Evolutionary conservation across 192 early-diverging fungal genomes (phyloP).

Genomic region (Linderina pennispora): DNA sequence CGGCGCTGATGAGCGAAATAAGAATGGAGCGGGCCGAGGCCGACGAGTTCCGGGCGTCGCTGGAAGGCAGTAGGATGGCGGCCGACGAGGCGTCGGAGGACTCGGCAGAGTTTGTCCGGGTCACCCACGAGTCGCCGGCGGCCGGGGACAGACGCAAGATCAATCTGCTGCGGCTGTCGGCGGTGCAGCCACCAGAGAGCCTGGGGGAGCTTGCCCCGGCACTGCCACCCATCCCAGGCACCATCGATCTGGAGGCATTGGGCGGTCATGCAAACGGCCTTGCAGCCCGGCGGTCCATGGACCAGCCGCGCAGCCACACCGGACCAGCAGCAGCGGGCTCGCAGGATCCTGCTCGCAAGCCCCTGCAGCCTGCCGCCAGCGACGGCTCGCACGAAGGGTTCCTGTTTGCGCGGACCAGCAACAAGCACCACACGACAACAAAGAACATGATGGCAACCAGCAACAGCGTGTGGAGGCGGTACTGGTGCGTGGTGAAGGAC

Average conservation of each 20-base stretch:
- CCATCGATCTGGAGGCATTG: too few species aligned
- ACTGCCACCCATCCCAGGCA: not conserved
- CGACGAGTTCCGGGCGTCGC: slow-evolving; percentile 37
- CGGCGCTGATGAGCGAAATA: slow-evolving; percentile 22
- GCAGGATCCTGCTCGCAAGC: too few species aligned
- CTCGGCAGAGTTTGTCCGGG: not conserved
- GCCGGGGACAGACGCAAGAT: slow-evolving; percentile 6
- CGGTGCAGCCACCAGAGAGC: slow-evolving; percentile 12
- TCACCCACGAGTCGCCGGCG: slow-evolving; percentile 5
- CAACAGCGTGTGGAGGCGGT: slow-evolving; percentile 32
- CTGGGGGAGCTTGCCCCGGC: slow-evolving; percentile 1
- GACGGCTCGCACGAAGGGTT: slow-evolving; percentile 36
- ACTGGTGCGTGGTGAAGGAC: slow-evolving; percentile 38
- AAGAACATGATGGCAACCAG: slow-evolving; percentile 14
- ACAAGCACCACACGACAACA: slow-evolving; percentile 3
- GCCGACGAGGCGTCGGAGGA: not conserved
- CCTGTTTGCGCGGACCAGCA: slow-evolving; percentile 18
- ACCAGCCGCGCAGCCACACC: too few species aligned
- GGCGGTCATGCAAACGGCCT: too few species aligned
- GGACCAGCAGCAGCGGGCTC: too few species aligned
- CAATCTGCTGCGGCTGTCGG: slow-evolving; percentile 23
- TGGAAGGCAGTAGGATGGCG: slow-evolving; percentile 14
- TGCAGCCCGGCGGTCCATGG: too few species aligned
- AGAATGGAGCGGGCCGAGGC: slow-evolving; percentile 28
- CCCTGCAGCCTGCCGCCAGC: not conserved